Percentiles rank a stretch among this genome's conserved stretches.
These are phyloP conservation scores for Blechomonas ayalai DNA, from an alignment of 208 protist genomes.

Conservation along the genomic window DNA sequence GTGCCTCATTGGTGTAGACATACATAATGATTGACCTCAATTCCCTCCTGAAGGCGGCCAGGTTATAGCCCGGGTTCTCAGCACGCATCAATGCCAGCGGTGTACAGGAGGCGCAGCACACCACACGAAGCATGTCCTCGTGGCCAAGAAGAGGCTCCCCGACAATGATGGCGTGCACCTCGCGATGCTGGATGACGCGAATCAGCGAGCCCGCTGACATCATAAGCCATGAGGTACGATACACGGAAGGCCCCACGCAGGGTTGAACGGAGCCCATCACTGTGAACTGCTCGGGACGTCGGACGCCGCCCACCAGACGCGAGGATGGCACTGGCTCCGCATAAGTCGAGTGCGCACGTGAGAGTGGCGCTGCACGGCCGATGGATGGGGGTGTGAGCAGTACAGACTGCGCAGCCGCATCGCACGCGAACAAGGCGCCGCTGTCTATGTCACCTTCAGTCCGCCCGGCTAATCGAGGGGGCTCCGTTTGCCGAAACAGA, in stretches of 20 bases:
- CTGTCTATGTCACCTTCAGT: no score
- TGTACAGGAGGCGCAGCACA: constrained; percentile 31
- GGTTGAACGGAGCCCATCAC: constrained; percentile 5
- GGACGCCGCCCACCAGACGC: no score
- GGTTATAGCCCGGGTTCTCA: constrained; percentile 11
- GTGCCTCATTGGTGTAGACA: constrained; percentile 37
- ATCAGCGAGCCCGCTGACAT: constrained; percentile 14
- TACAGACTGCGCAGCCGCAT: no score
- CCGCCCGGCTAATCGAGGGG: no score
- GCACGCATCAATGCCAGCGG: constrained; percentile 44
- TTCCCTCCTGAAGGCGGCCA: constrained; percentile 38
- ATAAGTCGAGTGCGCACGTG: no score
- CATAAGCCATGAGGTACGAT: constrained; percentile 54
- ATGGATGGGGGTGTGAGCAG: no score
- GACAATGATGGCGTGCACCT: constrained; percentile 42
- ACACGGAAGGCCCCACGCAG: constrained; percentile 3
- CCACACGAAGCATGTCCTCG: constrained; percentile 44
- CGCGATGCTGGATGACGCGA: constrained; percentile 13
- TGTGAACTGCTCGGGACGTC: constrained; percentile 1
- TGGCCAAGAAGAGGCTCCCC: constrained; percentile 36
- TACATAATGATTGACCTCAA: constrained; percentile 36
- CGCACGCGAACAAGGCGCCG: no score
- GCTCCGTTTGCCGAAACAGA: no score
- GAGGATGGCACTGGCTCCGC: no score
- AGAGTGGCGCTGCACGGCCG: no score